Conservation (phyloP, 768 basidiomycete species). For the Pleurotus citrinopileatus region DNA sequence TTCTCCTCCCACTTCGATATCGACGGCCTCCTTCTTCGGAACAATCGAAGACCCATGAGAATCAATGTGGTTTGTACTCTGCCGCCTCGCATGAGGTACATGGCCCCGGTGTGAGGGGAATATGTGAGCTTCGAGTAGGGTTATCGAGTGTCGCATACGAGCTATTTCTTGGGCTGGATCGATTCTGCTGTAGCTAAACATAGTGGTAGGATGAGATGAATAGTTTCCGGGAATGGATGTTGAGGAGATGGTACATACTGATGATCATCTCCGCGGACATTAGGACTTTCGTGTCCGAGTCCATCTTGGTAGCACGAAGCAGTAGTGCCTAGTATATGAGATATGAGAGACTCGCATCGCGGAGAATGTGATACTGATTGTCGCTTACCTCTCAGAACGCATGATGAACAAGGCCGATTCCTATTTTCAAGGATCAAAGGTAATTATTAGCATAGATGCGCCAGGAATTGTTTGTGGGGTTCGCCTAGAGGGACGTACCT, state of each 20-base stretch:
- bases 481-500: slow-evolving; percentile 42
- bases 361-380: slow-evolving; percentile 15
- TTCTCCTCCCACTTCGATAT: slow-evolving; percentile 29
- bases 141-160: slow-evolving; percentile 64
- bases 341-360: slow-evolving; percentile 1
- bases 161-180: slow-evolving; percentile 69
- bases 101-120: slow-evolving; percentile 42
- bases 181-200: slow-evolving; percentile 40
- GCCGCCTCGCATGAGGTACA: slow-evolving; percentile 28
- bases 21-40: slow-evolving; percentile 53
- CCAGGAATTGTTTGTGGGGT: neutral
- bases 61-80: slow-evolving; percentile 15
- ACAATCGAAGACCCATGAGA: slow-evolving; percentile 15
- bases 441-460: slow-evolving; percentile 3
- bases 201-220: neutral
- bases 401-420: slow-evolving; percentile 86
- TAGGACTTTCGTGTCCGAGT: slow-evolving; percentile 56
- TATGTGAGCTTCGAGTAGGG: slow-evolving; percentile 62
- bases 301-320: slow-evolving; percentile 79
- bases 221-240: slow-evolving; percentile 6
- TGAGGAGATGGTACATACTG: slow-evolving; percentile 38
- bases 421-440: slow-evolving; percentile 31
- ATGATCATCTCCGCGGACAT: slow-evolving; percentile 60
- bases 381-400: slow-evolving; percentile 71
- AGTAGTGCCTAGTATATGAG: slow-evolving; percentile 58